Evolutionary conservation across 2,329 filamentous ascomycete genomes (phyloP).

Genomic region (Fusarium sp.): DNA sequence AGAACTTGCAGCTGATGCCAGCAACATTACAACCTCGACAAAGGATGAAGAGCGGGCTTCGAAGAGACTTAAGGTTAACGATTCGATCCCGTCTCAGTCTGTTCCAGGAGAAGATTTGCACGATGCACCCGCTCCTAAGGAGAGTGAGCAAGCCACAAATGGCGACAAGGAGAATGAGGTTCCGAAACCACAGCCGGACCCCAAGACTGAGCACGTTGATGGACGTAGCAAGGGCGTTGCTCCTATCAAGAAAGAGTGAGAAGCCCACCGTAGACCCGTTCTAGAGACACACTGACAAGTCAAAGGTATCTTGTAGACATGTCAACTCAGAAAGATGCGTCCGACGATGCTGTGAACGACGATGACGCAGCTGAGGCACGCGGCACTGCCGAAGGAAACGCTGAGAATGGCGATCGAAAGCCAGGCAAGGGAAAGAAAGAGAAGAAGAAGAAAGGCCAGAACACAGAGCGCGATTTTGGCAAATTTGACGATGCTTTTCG

Average conservation of each 20-base stretch:
- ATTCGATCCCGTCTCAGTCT: constrained; percentile 29
- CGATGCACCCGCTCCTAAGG: constrained; percentile 22
- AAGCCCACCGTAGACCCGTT: constrained; percentile 1
- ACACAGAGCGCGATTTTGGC: constrained; percentile 84
- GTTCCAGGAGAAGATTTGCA: constrained; percentile 34
- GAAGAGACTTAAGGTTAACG: constrained; percentile 68
- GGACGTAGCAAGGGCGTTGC: constrained; percentile 66
- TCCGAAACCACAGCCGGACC: constrained; percentile 5
- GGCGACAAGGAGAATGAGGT: constrained; percentile 26
- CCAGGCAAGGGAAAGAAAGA: constrained; percentile 48
- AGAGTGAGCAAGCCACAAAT: constrained; percentile 25
- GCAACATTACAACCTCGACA: constrained; percentile 6
- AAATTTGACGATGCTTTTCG: constrained; percentile 79
- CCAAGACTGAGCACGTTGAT: constrained; percentile 31
- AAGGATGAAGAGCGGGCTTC: constrained; percentile 54
- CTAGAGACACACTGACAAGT: neutral
- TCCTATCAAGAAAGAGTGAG: constrained; percentile 77
- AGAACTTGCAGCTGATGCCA: constrained; percentile 25
- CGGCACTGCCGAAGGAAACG: constrained; percentile 47
- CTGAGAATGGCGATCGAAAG: constrained; percentile 67
- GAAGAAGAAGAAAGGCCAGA: constrained; percentile 71
- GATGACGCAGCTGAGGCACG: constrained; percentile 62
- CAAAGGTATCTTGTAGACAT: constrained; percentile 55
- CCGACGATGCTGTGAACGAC: constrained; percentile 46
- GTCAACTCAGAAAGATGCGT: constrained; percentile 38